Evolutionary conservation across 768 basidiomycete species (phyloP).

Genomic region (Suillus lakei): DNA sequence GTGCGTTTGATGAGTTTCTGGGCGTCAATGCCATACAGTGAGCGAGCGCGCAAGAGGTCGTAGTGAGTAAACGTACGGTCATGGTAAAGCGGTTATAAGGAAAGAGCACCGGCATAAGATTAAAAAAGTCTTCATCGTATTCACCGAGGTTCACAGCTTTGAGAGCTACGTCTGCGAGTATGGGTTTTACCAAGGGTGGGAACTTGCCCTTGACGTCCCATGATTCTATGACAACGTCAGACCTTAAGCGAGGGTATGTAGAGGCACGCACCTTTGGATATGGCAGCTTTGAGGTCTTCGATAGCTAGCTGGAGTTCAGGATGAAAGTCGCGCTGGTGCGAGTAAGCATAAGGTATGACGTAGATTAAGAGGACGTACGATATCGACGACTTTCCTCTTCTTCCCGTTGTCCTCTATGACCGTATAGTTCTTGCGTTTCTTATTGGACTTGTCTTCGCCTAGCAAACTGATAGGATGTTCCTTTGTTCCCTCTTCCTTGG

Average conservation of each 20-base stretch:
- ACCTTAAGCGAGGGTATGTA: not conserved
- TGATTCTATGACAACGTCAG: constrained; percentile 50
- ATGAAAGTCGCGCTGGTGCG: constrained; percentile 64
- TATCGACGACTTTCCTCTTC: constrained; percentile 72
- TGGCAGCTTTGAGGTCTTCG: constrained; percentile 61
- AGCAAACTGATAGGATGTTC: constrained; percentile 56
- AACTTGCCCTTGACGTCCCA: constrained; percentile 91
- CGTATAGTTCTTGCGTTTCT: constrained; percentile 62
- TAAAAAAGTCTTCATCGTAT: constrained; percentile 93
- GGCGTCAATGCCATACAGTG: not conserved
- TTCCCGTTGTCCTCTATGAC: constrained; percentile 62
- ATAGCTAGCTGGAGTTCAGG: constrained; percentile 67
- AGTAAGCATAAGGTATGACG: not conserved
- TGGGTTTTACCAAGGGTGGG: constrained; percentile 77
- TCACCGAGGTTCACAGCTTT: constrained; percentile 83
- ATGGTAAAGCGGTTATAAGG: constrained; percentile 97
- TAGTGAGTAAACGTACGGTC: constrained; percentile 57
- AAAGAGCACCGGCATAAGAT: constrained; percentile 83
- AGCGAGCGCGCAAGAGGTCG: not conserved
- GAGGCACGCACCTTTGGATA: constrained; percentile 54
- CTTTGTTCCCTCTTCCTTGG: constrained; percentile 47
- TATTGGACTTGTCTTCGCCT: constrained; percentile 44
- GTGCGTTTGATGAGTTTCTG: constrained; percentile 77
- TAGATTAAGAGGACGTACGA: constrained; percentile 44
- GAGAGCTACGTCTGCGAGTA: constrained; percentile 71